Conservation (phyloP, 768 basidiomycete genomes). For the Phanerochaete carnosa region DNA sequence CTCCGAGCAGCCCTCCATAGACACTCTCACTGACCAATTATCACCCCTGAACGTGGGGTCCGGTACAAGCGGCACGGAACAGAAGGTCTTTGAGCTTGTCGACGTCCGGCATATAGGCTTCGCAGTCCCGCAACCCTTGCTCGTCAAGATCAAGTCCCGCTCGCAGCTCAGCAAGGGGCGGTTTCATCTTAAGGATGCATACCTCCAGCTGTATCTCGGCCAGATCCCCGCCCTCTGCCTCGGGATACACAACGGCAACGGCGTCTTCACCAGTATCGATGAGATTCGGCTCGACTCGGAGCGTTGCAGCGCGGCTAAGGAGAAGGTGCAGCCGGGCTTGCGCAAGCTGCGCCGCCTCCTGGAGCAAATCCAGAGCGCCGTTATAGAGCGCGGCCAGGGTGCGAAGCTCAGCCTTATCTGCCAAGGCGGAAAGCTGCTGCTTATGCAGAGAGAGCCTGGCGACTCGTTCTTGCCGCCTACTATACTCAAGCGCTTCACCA, state of each 20-base stretch:
- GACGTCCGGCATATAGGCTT: not conserved
- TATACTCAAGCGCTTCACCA: no score
- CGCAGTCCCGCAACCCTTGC: constrained; percentile 1
- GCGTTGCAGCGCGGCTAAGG: no score
- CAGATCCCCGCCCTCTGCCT: no score
- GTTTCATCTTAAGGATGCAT: constrained; percentile 29
- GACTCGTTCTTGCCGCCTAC: no score
- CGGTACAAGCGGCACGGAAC: not conserved
- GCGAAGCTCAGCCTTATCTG: constrained; percentile 55
- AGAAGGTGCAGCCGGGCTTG: constrained; percentile 25
- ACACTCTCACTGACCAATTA: constrained; percentile 19
- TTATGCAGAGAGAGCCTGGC: no score
- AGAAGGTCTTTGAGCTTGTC: not conserved
- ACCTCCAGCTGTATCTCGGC: no score
- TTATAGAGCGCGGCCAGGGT: constrained; percentile 48
- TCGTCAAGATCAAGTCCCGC: constrained; percentile 12
- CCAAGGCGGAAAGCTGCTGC: no score
- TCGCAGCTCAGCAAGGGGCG: not conserved
- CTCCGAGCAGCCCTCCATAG: not conserved
- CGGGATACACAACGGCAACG: constrained; percentile 53
- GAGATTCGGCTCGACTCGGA: no score
- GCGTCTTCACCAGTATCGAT: constrained; percentile 49
- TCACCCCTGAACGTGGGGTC: constrained; percentile 11
- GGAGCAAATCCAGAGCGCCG: constrained; percentile 41
- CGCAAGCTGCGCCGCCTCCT: constrained; percentile 28